Evolutionary conservation across 116 monocot genomes (phyloP).

Genomic region (Papilionanthe hybrid): DNA sequence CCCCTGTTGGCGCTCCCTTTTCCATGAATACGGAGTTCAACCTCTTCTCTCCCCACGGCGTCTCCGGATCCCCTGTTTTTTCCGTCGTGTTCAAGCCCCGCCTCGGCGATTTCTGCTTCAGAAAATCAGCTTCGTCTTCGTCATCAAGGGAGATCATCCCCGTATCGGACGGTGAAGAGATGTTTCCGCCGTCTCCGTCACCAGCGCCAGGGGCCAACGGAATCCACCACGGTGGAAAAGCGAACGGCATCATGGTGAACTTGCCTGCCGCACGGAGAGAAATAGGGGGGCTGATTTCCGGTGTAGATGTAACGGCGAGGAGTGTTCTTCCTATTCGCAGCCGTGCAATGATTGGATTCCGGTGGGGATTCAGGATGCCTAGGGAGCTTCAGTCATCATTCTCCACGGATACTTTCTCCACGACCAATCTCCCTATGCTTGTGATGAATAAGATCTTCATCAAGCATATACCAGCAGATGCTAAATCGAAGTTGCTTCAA

Average conservation of each 20-base stretch:
- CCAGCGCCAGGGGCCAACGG: constrained; percentile 5
- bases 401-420: constrained; percentile 17
- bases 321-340: constrained; percentile 55
- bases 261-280: constrained; percentile 13
- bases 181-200: neutral
- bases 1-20: constrained; percentile 55
- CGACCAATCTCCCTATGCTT: constrained; percentile 54
- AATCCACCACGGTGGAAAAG: constrained; percentile 12
- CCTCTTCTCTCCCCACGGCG: constrained; percentile 23
- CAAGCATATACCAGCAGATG: constrained; percentile 26
- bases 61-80: constrained; percentile 20
- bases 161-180: neutral
- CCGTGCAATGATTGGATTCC: constrained; percentile 42
- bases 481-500: constrained; percentile 6
- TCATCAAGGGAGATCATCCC: neutral
- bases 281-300: constrained; percentile 37
- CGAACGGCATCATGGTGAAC: constrained; percentile 13
- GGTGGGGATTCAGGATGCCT: constrained; percentile 63
- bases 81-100: constrained; percentile 67
- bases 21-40: constrained; percentile 73
- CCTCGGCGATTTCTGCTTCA: constrained; percentile 65
- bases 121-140: constrained; percentile 22
- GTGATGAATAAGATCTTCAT: constrained; percentile 89
- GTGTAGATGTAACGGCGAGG: constrained; percentile 45
- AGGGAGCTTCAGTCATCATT: constrained; percentile 26